These are phyloP conservation scores for Spathaspora passalidarum DNA, from an alignment of 805 yeast genomes.

Conservation along the genomic window DNA sequence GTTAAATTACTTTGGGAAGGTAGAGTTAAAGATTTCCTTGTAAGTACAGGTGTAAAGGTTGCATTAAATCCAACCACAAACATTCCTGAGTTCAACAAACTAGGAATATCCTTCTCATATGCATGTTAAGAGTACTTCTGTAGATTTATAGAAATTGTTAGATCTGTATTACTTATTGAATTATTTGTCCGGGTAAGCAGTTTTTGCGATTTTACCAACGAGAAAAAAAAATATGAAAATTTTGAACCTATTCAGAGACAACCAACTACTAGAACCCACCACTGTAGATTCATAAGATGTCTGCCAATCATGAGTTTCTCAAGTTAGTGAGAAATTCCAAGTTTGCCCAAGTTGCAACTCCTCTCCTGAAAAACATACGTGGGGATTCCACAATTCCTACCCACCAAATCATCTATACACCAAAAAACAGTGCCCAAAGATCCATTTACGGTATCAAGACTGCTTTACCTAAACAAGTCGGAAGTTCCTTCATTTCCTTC, in stretches of 20 bases:
- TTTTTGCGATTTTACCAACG: slow-evolving; percentile 1
- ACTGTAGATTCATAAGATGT: slow-evolving; percentile 7
- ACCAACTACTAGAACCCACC: neutral
- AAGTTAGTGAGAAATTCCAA: slow-evolving; percentile 37
- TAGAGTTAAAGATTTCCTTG: slow-evolving; percentile 69
- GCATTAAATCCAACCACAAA: slow-evolving; percentile 33
- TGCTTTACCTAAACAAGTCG: slow-evolving; percentile 60
- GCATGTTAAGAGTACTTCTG: slow-evolving; percentile 29
- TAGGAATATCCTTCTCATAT: slow-evolving; percentile 63
- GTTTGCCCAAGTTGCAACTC: slow-evolving; percentile 45
- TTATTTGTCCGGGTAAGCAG: slow-evolving; percentile 1
- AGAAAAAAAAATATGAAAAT: slow-evolving; percentile 1
- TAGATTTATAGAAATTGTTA: neutral
- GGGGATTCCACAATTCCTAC: slow-evolving; percentile 47
- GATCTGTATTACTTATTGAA: neutral
- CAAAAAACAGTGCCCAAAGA: slow-evolving; percentile 58
- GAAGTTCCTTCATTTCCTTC: slow-evolving; percentile 56
- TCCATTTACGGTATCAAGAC: slow-evolving; percentile 78
- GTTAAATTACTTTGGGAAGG: slow-evolving; percentile 85
- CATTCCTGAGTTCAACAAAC: slow-evolving; percentile 45
- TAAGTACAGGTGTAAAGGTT: slow-evolving; percentile 69
- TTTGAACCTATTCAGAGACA: neutral
- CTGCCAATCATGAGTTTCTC: slow-evolving; percentile 28
- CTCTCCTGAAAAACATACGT: slow-evolving; percentile 31
- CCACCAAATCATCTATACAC: slow-evolving; percentile 71